Evolutionary conservation across 2,329 filamentous ascomycete species (phyloP).

Genomic region (Aureobasidium sp.): DNA sequence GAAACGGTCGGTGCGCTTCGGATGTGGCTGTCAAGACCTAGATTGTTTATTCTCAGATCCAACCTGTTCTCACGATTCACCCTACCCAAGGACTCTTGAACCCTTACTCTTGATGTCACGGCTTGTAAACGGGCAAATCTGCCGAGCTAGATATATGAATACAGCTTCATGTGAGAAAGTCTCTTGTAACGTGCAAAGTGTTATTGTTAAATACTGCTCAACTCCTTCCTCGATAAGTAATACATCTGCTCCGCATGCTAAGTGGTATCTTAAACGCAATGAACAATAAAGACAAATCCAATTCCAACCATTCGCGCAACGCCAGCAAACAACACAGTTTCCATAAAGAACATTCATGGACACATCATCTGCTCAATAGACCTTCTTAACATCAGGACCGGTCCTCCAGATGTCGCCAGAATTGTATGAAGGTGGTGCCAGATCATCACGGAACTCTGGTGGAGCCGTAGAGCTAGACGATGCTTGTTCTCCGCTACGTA

Average conservation of each 20-base stretch:
- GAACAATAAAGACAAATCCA: neutral
- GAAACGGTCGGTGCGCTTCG: neutral
- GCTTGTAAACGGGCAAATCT: neutral
- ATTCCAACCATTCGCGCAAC: neutral
- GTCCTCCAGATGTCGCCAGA: neutral
- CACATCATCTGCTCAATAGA: neutral
- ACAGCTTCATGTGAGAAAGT: neutral
- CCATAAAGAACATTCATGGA: neutral
- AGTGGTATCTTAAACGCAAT: neutral
- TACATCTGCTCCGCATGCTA: neutral
- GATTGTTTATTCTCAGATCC: neutral
- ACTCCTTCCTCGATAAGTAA: too few species aligned
- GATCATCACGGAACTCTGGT: neutral
- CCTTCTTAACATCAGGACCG: neutral
- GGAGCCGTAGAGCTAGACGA: neutral
- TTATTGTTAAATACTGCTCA: neutral
- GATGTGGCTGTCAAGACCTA: neutral
- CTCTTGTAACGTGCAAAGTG: neutral
- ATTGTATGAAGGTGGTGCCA: neutral
- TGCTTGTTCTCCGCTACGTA: neutral
- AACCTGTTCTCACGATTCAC: neutral
- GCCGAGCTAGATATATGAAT: neutral
- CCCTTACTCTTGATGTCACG: neutral
- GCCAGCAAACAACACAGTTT: too few species aligned
- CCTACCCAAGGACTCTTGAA: neutral